Conservation (phyloP, 495 filamentous ascomycete genomes). For the Symbiotaphrina buchneri region DNA sequence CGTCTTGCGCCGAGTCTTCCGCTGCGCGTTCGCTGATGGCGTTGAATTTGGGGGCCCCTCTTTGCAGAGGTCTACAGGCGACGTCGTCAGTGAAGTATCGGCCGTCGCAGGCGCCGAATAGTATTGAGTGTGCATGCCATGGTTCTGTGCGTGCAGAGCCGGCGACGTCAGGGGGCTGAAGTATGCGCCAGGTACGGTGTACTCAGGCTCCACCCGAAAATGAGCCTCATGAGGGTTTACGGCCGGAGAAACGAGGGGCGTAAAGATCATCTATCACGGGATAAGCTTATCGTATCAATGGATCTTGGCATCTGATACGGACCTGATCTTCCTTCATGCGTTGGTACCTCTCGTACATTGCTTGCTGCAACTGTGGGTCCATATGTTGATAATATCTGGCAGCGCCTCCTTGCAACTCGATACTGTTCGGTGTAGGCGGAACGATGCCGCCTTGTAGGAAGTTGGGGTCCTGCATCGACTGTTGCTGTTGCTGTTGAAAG, state of each 20-base stretch:
- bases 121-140: slow-evolving; percentile 16
- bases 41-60: slow-evolving; percentile 20
- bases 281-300: slow-evolving; percentile 1
- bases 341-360: slow-evolving; percentile 50
- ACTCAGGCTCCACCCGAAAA: slow-evolving; percentile 57
- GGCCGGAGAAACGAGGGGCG: slow-evolving; percentile 81
- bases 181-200: slow-evolving; percentile 65
- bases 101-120: slow-evolving; percentile 7
- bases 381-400: slow-evolving; percentile 35
- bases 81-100: slow-evolving; percentile 4
- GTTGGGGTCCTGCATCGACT: slow-evolving; percentile 27
- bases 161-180: slow-evolving; percentile 90
- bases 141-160: slow-evolving; percentile 60
- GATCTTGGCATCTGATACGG: slow-evolving; percentile 11
- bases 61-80: slow-evolving; percentile 11
- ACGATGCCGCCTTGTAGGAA: slow-evolving; percentile 37
- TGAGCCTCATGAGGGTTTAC: slow-evolving; percentile 78
- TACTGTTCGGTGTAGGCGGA: slow-evolving; percentile 82
- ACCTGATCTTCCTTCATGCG: slow-evolving; percentile 67
- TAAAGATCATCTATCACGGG: slow-evolving; percentile 52
- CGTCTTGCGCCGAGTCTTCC: slow-evolving; percentile 9
- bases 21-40: slow-evolving; percentile 11
- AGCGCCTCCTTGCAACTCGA: slow-evolving; percentile 58
- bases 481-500: slow-evolving; percentile 23
- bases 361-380: slow-evolving; percentile 37